A percentile compares a stretch with the other conserved stretches of the same genome.
phyloP scores from a whole-genome alignment of 768 basidiomycete genomes.

The Boletales sp. region DNA sequence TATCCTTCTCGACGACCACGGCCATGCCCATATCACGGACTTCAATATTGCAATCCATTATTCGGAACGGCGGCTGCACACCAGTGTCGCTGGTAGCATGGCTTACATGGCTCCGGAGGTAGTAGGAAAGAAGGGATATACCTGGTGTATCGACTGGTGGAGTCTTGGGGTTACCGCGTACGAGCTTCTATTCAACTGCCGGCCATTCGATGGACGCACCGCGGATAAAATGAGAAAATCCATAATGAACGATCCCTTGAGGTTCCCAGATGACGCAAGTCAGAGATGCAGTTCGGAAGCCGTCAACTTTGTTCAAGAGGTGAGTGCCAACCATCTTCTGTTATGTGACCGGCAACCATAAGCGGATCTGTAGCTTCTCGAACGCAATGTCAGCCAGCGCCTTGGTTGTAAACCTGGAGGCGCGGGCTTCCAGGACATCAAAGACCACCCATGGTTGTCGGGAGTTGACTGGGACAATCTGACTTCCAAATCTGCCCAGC shows the following conservation, averaged over 20 bases:
- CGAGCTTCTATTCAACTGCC: slow-evolving; percentile 78
- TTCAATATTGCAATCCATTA: slow-evolving; percentile 99
- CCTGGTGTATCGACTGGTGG: slow-evolving; percentile 95
- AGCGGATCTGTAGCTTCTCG: slow-evolving; percentile 59
- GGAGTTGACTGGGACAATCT: slow-evolving; percentile 78
- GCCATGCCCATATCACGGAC: slow-evolving; percentile 96
- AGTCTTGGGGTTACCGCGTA: slow-evolving; percentile 87
- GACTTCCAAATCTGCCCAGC: slow-evolving; percentile 62
- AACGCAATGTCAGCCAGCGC: slow-evolving; percentile 73
- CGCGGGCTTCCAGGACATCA: slow-evolving; percentile 75
- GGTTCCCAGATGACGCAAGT: slow-evolving; percentile 67
- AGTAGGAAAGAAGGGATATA: slow-evolving; percentile 87
- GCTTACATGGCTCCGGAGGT: slow-evolving; percentile 99
- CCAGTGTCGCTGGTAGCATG: slow-evolving; percentile 96
- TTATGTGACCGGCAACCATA: slow-evolving; percentile 10
- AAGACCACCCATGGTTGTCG: slow-evolving; percentile 81
- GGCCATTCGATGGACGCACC: slow-evolving; percentile 89
- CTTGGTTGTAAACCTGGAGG: slow-evolving; percentile 75
- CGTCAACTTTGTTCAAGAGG: slow-evolving; percentile 61
- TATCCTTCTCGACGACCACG: slow-evolving; percentile 87
- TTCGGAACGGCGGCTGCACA: slow-evolving; percentile 82
- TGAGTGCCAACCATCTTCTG: slow-evolving; percentile 36
- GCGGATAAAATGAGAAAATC: slow-evolving; percentile 85
- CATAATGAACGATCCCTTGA: slow-evolving; percentile 76
- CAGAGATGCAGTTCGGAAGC: slow-evolving; percentile 64